Base-by-base conservation (phyloP, 192 early-diverging fungal genomes). In the Geranomyces variabilis region DNA sequence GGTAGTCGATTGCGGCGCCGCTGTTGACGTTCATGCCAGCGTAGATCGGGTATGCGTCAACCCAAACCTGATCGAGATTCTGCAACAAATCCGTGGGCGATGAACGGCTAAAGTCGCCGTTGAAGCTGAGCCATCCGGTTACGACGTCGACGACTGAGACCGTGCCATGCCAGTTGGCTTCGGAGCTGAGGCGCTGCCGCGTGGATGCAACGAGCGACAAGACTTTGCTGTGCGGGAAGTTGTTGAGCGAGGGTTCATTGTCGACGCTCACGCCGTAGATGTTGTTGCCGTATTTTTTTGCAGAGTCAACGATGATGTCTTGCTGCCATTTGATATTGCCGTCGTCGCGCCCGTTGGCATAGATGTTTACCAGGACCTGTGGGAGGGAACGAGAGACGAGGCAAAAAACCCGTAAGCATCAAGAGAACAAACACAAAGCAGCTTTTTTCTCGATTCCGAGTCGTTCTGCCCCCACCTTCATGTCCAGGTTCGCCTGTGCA, bases 91-190 rank as follows among this genome's bases (percentile, higher is more conserved):
- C 51, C n/a, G 51, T 53, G 24, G 51, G 51, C n/a, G 51, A 8
- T 3, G 51, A 53, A 7, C 24, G 51, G 24, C 51, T 53, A 15
- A 24, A 53, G 15, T 53, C 51, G 51, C 51, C 51, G 51, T 53
- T 53, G 51, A 53, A 53, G 24, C 15, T 53, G n/a, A 53, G 24
- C 51, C 51, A 53, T 3, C 51, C 51, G 4, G 19, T 53, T 3
- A 53, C 51, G 24, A 53, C 24, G 51, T 53, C 51, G 51, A 53
- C 24, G 51, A 53, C 51, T 6, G 51, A 53, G 51, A 53, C 51
- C 4, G 51, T 53, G 51, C 51, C 51, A 7, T 26, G 51, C 51
- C 51, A 53, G 51, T 53, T 53, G 51, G 51, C 51, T 26, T 53
- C 51, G 24, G 19, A 3, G 51, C n/a, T 26, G n/a, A 53, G 51